Base-by-base conservation (phyloP, 306 rosid genomes). In the Pyrus bretschneideri region DNA sequence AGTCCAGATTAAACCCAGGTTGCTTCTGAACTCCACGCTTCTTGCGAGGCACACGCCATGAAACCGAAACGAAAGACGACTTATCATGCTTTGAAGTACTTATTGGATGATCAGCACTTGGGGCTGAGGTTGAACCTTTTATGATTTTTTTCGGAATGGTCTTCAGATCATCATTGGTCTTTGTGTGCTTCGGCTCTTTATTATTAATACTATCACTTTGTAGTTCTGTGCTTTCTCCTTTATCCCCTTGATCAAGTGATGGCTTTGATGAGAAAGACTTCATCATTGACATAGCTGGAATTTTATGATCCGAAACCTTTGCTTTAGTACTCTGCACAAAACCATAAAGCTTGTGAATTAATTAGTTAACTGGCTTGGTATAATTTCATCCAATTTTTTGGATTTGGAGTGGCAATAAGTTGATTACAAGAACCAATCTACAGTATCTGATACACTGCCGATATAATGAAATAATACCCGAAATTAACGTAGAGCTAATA, bases 1-100 rank as follows among this genome's bases (percentile, higher is more conserved):
- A 90, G 62, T 93, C 97, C 86, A 81, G 81, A 83, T 79, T 81
- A 79, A 88, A 85, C 67, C 83, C 85, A 0, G 87, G 93, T 70
- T 84, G 88, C 67, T 83, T 84, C 82, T 90, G 78, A 74, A 74
- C 78, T 22, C 86, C 79, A 9, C 67, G 80, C 74, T 92, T 86
- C 86, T 83, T 76, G 73, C 65, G 79, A 59, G 92, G 97, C 73
- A 88, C 87, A 17, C 71, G 76, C 91, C 87, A 88, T 9, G 91
- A 78, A 79, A 83, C 69, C 6, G 45, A 64, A 64, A 30, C 25
- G 23, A 30, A 64, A 9, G 69, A 31, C 15, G 45, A 64, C 69
- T 30, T 64, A 4, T 64, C 62, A 57, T n/a, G 44, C 19, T 31
- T 38, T 64, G 45, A 9, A 31, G 67, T 62, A n/a, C 2, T 22